Conservation (phyloP, 805 yeast species). For the Starmerella bombi region DNA sequence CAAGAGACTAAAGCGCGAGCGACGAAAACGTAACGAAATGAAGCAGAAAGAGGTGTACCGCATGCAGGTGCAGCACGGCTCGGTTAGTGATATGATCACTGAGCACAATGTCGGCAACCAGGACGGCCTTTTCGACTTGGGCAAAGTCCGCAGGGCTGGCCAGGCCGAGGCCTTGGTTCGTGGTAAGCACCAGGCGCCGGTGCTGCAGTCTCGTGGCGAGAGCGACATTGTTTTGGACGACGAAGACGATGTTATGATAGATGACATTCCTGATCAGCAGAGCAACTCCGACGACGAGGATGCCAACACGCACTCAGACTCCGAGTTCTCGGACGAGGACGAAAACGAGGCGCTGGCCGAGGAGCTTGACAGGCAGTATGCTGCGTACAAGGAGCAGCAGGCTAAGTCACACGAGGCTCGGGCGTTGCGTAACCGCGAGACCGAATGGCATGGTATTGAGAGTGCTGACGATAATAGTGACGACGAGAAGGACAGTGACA, state of each 20-base stretch:
- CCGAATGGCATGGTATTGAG: slow-evolving; percentile 27
- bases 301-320: slow-evolving; percentile 26
- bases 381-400: slow-evolving; percentile 40
- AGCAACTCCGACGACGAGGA: slow-evolving; percentile 26
- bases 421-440: slow-evolving; percentile 41
- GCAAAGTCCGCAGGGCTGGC: slow-evolving; percentile 80
- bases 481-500: slow-evolving; percentile 17
- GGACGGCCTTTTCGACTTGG: slow-evolving; percentile 64
- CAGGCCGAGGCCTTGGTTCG: slow-evolving; percentile 55
- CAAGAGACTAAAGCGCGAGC: slow-evolving; percentile 61
- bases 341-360: slow-evolving; percentile 51
- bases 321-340: slow-evolving; percentile 25
- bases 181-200: slow-evolving; percentile 46
- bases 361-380: slow-evolving; percentile 73
- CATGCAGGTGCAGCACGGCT: slow-evolving; percentile 92
- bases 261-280: slow-evolving; percentile 26
- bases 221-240: slow-evolving; percentile 20
- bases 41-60: slow-evolving; percentile 80
- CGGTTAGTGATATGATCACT: slow-evolving; percentile 83
- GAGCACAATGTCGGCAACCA: slow-evolving; percentile 72
- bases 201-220: slow-evolving; percentile 7
- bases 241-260: slow-evolving; percentile 29
- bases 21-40: slow-evolving; percentile 63
- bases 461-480: slow-evolving; percentile 25
- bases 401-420: slow-evolving; percentile 37